Evolutionary conservation across 345 rosid species (phyloP).

Genomic region (Salix dunnii): DNA sequence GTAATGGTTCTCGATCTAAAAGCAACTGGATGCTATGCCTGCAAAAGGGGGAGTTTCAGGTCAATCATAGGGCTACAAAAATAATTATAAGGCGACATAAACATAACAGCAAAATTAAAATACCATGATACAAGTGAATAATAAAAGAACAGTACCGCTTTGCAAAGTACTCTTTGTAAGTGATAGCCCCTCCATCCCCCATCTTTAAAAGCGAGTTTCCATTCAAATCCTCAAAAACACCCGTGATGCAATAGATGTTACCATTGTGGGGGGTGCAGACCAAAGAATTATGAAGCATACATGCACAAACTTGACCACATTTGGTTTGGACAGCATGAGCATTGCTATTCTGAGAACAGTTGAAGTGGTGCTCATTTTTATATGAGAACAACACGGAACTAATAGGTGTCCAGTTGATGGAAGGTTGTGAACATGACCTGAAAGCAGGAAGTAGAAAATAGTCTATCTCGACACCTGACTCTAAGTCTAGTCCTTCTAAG

Average conservation of each 20-base stretch:
- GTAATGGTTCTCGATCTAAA: constrained; percentile 36
- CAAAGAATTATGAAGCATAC: constrained; percentile 54
- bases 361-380: constrained; percentile 23
- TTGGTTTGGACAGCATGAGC: constrained; percentile 41
- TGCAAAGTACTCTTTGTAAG: constrained; percentile 58
- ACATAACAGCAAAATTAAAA: not conserved
- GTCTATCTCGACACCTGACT: constrained; percentile 39
- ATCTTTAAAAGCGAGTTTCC: constrained; percentile 45
- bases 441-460: constrained; percentile 64
- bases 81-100: constrained; percentile 1
- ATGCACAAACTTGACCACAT: constrained; percentile 46
- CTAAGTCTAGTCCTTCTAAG: constrained; percentile 26
- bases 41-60: constrained; percentile 17
- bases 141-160: constrained; percentile 31
- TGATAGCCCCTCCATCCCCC: constrained; percentile 36
- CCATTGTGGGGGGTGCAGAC: constrained; percentile 78
- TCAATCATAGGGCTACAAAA: not conserved
- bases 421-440: constrained; percentile 4
- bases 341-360: constrained; percentile 27
- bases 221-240: constrained; percentile 40
- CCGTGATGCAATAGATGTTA: constrained; percentile 49
- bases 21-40: constrained; percentile 53
- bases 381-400: constrained; percentile 36
- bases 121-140: not conserved
- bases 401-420: constrained; percentile 56